These are phyloP conservation scores for Orychophragmus violaceus DNA, from an alignment of 345 rosid genomes.

Conservation along the genomic window DNA sequence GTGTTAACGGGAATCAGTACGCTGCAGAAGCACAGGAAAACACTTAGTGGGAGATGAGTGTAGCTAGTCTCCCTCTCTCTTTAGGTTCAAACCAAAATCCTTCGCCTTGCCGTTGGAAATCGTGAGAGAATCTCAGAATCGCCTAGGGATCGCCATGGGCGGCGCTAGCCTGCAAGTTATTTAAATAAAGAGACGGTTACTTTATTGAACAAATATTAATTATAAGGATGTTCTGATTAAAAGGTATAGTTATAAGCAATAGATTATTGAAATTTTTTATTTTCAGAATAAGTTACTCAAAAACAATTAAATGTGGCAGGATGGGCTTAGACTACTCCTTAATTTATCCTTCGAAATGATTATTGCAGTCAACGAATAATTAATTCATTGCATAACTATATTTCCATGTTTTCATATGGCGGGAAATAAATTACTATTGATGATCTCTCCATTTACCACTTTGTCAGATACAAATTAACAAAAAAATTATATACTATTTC, in stretches of 20 bases:
- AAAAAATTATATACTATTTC: neutral
- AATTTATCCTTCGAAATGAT: slow-evolving; percentile 9
- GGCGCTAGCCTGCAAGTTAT: too few relatives aligned
- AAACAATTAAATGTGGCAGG: neutral
- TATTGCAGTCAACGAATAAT: slow-evolving; percentile 20
- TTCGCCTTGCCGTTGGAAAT: too few relatives aligned
- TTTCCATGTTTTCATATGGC: slow-evolving; percentile 5
- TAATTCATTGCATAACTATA: neutral
- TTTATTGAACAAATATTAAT: neutral
- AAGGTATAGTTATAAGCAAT: neutral
- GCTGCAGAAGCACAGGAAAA: too few relatives aligned
- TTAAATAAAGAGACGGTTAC: too few relatives aligned
- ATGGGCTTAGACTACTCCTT: slow-evolving; percentile 13
- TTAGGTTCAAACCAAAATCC: too few relatives aligned
- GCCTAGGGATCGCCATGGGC: too few relatives aligned
- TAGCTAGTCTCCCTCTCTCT: too few relatives aligned
- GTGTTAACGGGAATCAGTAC: too few relatives aligned
- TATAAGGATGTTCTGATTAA: too few relatives aligned
- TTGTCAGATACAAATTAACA: slow-evolving; percentile 14
- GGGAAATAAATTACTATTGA: slow-evolving; percentile 14
- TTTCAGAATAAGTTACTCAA: neutral
- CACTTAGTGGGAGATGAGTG: too few relatives aligned
- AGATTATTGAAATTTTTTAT: neutral
- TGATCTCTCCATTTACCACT: slow-evolving; percentile 12
- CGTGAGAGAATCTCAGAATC: too few relatives aligned